Percentiles rank a stretch among this genome's conserved stretches.
phyloP scores from a whole-genome alignment of 108 stramenopile genomes.

The Stephanodiscus minutulus region DNA sequence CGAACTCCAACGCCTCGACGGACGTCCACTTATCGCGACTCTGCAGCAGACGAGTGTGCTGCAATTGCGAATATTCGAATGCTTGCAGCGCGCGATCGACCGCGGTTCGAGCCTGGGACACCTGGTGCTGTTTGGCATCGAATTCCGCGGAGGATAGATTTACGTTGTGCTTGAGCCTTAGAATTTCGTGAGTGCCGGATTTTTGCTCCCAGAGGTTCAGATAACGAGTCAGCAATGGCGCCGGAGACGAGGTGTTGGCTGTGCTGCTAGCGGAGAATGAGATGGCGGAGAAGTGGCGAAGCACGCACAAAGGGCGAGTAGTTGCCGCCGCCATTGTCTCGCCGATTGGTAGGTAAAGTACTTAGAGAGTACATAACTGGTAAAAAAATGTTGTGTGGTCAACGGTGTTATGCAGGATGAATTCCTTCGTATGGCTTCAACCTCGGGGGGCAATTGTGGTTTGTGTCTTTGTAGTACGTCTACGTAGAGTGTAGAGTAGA shows the following conservation, averaged over 20 bases:
- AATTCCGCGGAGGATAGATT: constrained; percentile 42
- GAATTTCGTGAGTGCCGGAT: constrained; percentile 53
- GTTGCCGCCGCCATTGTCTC: not conserved
- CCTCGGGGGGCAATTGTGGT: too few species aligned
- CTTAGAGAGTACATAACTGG: too few species aligned
- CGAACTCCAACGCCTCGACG: constrained; percentile 59
- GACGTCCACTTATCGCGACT: constrained; percentile 57
- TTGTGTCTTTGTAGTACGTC: too few species aligned
- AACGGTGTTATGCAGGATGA: too few species aligned
- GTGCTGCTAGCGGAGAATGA: not conserved
- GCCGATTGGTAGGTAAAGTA: too few species aligned
- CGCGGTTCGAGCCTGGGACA: constrained; percentile 32
- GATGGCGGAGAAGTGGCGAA: not conserved
- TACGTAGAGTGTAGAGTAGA: too few species aligned
- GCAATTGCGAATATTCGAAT: constrained; percentile 44
- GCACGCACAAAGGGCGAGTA: not conserved
- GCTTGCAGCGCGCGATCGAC: constrained; percentile 36
- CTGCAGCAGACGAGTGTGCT: constrained; percentile 49
- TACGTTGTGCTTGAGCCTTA: constrained; percentile 51
- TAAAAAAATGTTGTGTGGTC: too few species aligned
- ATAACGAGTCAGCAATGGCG: not conserved
- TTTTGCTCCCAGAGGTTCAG: constrained; percentile 48
- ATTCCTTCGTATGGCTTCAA: too few species aligned
- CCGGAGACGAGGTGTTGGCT: not conserved
- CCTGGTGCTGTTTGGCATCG: constrained; percentile 44